phyloP scores from a whole-genome alignment of 1,284 basidiomycete species.

The Heterobasidion annosum region DNA sequence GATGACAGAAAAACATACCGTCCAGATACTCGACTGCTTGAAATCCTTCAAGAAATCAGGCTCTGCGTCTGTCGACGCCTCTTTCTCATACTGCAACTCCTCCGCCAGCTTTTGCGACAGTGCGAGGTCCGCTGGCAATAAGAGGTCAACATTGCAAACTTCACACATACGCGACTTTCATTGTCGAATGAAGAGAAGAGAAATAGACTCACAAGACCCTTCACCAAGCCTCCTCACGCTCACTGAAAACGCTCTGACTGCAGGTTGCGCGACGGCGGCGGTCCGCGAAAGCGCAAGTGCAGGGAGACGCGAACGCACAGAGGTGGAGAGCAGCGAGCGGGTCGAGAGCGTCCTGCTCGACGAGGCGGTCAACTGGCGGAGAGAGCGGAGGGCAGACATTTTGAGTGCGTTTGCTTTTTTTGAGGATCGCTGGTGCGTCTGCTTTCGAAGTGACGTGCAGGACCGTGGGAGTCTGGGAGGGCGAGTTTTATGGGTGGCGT shows the following conservation, averaged over 20 bases:
- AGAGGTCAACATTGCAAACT: no score
- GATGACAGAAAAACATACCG: slow-evolving; percentile 30
- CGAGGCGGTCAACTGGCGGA: slow-evolving; percentile 24
- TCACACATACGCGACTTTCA: slow-evolving; percentile 2
- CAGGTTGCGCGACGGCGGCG: slow-evolving; percentile 10
- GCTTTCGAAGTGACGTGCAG: no score
- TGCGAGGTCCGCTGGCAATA: slow-evolving; percentile 52
- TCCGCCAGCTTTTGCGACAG: slow-evolving; percentile 73
- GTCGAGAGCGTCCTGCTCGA: slow-evolving; percentile 24
- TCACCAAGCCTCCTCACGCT: slow-evolving; percentile 46
- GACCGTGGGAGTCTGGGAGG: no score
- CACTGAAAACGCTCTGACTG: slow-evolving; percentile 45
- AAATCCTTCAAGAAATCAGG: slow-evolving; percentile 81
- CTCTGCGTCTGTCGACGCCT: slow-evolving; percentile 39
- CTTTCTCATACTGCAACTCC: slow-evolving; percentile 83
- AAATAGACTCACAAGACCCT: slow-evolving; percentile 46
- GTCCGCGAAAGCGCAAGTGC: slow-evolving; percentile 15
- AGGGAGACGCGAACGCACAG: slow-evolving; percentile 15
- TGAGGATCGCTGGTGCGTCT: no score
- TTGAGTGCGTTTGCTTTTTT: background rate
- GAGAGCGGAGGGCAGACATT: slow-evolving; percentile 27
- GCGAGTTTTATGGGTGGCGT: no score
- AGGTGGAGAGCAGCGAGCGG: slow-evolving; percentile 19
- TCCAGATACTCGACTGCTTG: slow-evolving; percentile 71
- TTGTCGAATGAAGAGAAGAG: background rate